Conservation (phyloP, 139 green algal genomes). For the Chlorella sp. region DNA sequence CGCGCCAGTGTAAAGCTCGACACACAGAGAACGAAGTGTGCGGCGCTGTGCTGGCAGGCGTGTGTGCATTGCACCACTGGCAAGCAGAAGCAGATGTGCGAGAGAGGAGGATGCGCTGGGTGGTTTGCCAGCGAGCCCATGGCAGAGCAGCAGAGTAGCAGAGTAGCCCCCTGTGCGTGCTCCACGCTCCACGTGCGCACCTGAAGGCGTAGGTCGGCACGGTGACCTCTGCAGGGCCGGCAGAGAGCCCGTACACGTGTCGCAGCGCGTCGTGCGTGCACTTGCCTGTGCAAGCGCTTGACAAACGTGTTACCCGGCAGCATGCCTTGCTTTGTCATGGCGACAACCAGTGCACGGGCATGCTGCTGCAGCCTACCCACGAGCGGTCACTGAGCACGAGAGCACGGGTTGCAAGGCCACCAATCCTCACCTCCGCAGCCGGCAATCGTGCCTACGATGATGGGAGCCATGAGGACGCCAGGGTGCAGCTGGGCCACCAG, state of each 20-base stretch:
- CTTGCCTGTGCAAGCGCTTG: conserved; percentile 1
- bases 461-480: not conserved
- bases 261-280: not conserved
- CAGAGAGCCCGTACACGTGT: not conserved
- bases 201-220: not conserved
- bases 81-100: too few species aligned
- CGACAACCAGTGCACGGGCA: not conserved
- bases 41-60: too few species aligned
- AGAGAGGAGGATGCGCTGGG: too few species aligned
- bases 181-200: too few species aligned
- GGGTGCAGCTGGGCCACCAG: not conserved
- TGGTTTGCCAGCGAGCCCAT: too few species aligned
- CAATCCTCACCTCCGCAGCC: not conserved
- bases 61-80: too few species aligned
- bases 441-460: not conserved
- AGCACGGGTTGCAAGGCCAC: not conserved
- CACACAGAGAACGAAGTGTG: too few species aligned
- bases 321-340: too few species aligned
- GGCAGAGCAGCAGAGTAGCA: too few species aligned
- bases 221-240: not conserved
- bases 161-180: too few species aligned
- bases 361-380: too few species aligned
- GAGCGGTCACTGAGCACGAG: not conserved
- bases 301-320: not conserved
- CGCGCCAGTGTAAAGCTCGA: too few species aligned